Evolutionary conservation across 306 rosid species (phyloP).

Genomic region (Trifolium dubium): DNA sequence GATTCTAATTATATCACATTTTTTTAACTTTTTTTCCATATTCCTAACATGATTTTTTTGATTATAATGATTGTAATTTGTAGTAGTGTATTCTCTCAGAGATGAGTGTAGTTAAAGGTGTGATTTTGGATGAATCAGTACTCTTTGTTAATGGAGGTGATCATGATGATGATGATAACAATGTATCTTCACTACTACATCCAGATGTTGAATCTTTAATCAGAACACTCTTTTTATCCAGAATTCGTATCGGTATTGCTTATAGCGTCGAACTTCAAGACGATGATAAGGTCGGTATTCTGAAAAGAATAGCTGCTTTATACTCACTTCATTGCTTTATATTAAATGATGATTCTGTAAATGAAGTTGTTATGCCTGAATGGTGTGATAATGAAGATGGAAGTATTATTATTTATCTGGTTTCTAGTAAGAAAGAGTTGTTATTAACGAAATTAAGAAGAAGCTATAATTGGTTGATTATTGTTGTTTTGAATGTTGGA

Average conservation of each 20-base stretch:
- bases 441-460: conserved; percentile 48
- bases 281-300: conserved; percentile 53
- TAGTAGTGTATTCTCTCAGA: too few species aligned
- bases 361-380: conserved; percentile 50
- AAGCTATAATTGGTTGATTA: conserved; percentile 51
- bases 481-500: conserved; percentile 58
- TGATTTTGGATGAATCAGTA: conserved; percentile 70
- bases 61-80: too few species aligned
- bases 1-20: too few species aligned
- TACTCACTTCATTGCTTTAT: conserved; percentile 61
- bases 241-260: conserved; percentile 54
- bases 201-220: conserved; percentile 62
- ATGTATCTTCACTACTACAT: conserved; percentile 28
- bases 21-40: too few species aligned
- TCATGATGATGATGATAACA: too few species aligned
- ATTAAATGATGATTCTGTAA: conserved; percentile 46
- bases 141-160: conserved; percentile 45
- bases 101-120: conserved; percentile 57
- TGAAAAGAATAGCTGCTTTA: conserved; percentile 51
- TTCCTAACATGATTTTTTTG: too few species aligned
- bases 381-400: conserved; percentile 54
- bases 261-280: conserved; percentile 47
- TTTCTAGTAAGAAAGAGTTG: conserved; percentile 51
- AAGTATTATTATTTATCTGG: conserved; percentile 54
- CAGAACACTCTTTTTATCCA: conserved; percentile 63